phyloP scores from a whole-genome alignment of 257 asterid genomes.

The Solanum ossicruentum region DNA sequence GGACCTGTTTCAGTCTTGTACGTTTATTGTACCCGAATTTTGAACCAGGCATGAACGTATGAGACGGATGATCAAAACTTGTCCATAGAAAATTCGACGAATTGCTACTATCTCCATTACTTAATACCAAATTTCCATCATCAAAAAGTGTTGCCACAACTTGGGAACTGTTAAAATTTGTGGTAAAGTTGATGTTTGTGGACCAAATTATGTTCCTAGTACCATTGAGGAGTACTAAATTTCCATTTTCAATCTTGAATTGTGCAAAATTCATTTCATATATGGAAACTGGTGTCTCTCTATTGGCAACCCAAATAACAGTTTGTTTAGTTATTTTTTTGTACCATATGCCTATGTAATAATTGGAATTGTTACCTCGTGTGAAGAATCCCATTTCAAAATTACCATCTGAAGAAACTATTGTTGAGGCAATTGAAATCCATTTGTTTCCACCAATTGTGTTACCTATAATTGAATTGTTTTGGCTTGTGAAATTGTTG shows the following conservation, averaged over 20 bases:
- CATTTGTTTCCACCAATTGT: neutral
- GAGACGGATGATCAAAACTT: neutral
- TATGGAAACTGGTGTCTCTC: neutral
- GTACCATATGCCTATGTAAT: slow-evolving; percentile 1
- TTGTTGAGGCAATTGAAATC: neutral
- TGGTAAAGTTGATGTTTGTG: neutral
- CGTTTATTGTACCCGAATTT: neutral
- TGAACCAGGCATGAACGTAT: neutral
- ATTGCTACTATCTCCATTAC: neutral
- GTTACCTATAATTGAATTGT: neutral
- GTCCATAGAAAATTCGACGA: neutral
- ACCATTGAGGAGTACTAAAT: neutral
- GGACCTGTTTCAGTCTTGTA: neutral
- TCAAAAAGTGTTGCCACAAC: neutral
- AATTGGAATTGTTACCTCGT: neutral
- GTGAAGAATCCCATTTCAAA: slow-evolving; percentile 2
- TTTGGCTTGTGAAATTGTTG: neutral
- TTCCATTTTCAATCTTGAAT: neutral
- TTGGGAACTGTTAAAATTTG: neutral
- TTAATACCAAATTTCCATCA: neutral
- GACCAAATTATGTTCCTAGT: neutral
- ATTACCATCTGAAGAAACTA: neutral
- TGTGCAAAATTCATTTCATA: neutral
- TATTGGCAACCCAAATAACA: neutral
- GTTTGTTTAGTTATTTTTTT: neutral